These are phyloP conservation scores for Fistulifera pelliculosa DNA, from an alignment of 108 stramenopile genomes.

Conservation along the genomic window DNA sequence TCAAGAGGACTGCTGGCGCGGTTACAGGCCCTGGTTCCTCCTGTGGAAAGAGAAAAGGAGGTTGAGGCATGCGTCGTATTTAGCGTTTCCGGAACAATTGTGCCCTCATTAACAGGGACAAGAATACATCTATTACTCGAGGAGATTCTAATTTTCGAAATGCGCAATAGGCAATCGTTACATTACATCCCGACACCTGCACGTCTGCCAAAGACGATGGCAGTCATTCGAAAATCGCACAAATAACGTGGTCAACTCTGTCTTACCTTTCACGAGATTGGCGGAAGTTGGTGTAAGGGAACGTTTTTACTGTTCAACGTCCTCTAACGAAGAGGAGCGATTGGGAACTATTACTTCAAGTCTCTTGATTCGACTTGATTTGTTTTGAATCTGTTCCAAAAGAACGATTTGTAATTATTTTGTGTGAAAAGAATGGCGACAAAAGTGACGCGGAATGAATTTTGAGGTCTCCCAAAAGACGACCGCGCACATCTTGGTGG, in stretches of 20 bases:
- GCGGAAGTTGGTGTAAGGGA: slow-evolving; percentile 8
- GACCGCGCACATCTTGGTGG: too few species aligned
- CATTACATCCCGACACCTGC: too few species aligned
- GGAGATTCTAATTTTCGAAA: too few species aligned
- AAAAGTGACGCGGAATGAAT: neutral
- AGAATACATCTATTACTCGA: too few species aligned
- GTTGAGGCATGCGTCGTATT: neutral
- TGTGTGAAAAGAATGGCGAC: slow-evolving; percentile 1
- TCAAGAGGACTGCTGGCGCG: neutral
- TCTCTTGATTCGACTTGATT: neutral
- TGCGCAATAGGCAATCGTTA: too few species aligned
- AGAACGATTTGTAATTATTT: neutral
- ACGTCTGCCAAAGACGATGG: neutral
- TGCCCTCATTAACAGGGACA: too few species aligned
- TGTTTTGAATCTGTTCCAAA: neutral
- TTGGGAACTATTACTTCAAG: neutral
- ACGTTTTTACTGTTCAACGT: slow-evolving; percentile 7
- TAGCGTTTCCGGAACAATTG: neutral
- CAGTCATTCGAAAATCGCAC: neutral
- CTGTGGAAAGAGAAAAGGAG: slow-evolving; percentile 1
- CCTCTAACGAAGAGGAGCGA: neutral
- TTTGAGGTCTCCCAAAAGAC: neutral
- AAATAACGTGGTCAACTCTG: neutral
- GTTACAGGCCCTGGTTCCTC: slow-evolving; percentile 4
- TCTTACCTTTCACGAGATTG: slow-evolving; percentile 13